Percentiles rank a stretch among this genome's conserved stretches.
Conservation (phyloP, 805 yeast species). For the Kluyveromyces lactis region DNA sequence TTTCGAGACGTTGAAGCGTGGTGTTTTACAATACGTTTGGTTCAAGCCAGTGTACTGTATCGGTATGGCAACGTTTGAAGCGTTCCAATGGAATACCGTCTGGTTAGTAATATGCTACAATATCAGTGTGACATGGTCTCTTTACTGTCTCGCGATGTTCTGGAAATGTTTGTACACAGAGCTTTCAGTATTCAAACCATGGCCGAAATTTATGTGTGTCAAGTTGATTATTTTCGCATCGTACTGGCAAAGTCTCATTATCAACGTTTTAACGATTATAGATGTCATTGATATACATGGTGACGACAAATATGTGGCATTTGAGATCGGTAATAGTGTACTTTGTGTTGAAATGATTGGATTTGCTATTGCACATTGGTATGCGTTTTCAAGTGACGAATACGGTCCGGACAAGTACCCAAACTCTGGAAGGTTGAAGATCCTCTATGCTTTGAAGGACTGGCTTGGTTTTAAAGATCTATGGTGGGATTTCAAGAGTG, state of each 20-base stretch:
- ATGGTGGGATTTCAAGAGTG: slow-evolving; percentile 61
- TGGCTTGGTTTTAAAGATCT: slow-evolving; percentile 73
- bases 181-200: slow-evolving; percentile 71
- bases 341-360: slow-evolving; percentile 77
- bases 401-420: slow-evolving; percentile 56
- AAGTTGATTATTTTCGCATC: slow-evolving; percentile 92
- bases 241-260: slow-evolving; percentile 86
- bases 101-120: slow-evolving; percentile 70
- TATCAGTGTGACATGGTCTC: slow-evolving; percentile 67
- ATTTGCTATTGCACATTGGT: slow-evolving; percentile 84
- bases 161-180: slow-evolving; percentile 87
- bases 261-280: slow-evolving; percentile 44
- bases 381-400: slow-evolving; percentile 71
- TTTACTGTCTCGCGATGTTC: slow-evolving; percentile 79
- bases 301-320: slow-evolving; percentile 35
- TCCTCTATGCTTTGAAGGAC: slow-evolving; percentile 62
- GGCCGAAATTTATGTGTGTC: slow-evolving; percentile 89
- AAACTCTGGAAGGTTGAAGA: slow-evolving; percentile 57
- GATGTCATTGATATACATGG: slow-evolving; percentile 33
- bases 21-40: slow-evolving; percentile 92
- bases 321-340: slow-evolving; percentile 65
- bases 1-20: slow-evolving; percentile 69
- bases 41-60: slow-evolving; percentile 75
- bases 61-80: slow-evolving; percentile 37
- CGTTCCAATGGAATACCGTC: slow-evolving; percentile 40